Percentiles rank a stretch among this genome's conserved stretches.
Conservation (phyloP, 2,329 filamentous ascomycete species). For the Aspergillus brasiliensis region DNA sequence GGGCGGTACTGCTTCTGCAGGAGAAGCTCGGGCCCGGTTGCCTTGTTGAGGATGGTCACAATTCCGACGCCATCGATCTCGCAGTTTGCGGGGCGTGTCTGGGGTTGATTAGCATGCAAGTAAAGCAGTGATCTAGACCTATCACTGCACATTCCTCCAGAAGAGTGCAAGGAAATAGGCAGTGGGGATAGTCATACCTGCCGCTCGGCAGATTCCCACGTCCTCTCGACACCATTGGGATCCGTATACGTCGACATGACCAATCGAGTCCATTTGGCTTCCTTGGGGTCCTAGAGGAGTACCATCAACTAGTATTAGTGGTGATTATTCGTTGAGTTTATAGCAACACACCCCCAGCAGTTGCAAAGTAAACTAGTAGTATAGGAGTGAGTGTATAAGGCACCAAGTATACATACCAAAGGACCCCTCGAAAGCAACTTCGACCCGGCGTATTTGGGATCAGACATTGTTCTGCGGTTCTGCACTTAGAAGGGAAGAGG, state of each 20-base stretch:
- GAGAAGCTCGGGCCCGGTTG: constrained; percentile 53
- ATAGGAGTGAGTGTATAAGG: too few relatives aligned
- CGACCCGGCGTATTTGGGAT: constrained; percentile 28
- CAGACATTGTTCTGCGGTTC: background rate
- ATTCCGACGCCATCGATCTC: constrained; percentile 61
- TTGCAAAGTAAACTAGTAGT: too few relatives aligned
- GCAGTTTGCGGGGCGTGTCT: constrained; percentile 54
- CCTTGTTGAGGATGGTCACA: constrained; percentile 59
- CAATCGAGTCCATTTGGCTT: constrained; percentile 47
- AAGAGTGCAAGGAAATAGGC: too few relatives aligned
- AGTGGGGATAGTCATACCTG: constrained; percentile 30
- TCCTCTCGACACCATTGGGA: constrained; percentile 44
- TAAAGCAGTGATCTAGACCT: background rate
- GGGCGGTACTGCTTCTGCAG: constrained; percentile 64
- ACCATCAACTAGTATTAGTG: too few relatives aligned
- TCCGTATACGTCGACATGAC: constrained; percentile 48
- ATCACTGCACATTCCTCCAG: too few relatives aligned
- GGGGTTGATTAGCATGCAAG: background rate
- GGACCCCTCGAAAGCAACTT: constrained; percentile 35
- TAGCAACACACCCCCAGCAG: too few relatives aligned
- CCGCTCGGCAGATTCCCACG: constrained; percentile 50
- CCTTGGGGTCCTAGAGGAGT: constrained; percentile 34
- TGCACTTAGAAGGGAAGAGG: background rate
- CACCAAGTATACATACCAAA: constrained; percentile 32
- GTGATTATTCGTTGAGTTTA: too few relatives aligned